Base-by-base conservation (phyloP, 1,139 yeast genomes). In the Sugiyamaella novakii region DNA sequence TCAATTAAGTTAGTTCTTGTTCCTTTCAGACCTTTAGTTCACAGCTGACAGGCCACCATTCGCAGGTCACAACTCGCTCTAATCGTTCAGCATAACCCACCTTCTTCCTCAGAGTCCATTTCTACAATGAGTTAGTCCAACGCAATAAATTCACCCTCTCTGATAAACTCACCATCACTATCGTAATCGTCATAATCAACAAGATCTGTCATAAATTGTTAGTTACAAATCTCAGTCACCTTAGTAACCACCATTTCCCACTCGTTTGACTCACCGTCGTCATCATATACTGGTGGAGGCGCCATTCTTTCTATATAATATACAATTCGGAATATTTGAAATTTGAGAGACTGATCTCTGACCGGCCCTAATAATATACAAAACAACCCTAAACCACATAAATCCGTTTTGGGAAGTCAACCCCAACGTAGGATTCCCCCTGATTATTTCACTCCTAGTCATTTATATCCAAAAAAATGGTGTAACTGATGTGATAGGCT, bases 51-150 rank as follows among this genome's bases (percentile, higher is more conserved):
- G n/a, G n/a, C n/a, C n/a, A n/a, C n/a, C n/a, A n/a, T n/a, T n/a
- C n/a, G n/a, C n/a, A n/a, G n/a, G n/a, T n/a, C n/a, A 7, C n/a
- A 8, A 22, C 8, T 8, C 25, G 8, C 25, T 5, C 8, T 29
- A n/a, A 17, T 27, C 27, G 19, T 18, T 3, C 33, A 24, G 25
- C 31, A 10, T 30, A 11, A 30, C 46, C 12, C n/a, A 51, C 56
- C 58, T 40, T 58, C 59, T 19, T 58, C 61, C 29, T 56, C 59
- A 5, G 59, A 54, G 18, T 51, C 46, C 51, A 58, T 43, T 27
- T 54, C 61, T 47, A 27, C 17, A 19, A 5, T 22, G 8, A 22
- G 5, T 11, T 22, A 49, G n/a, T n/a, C n/a, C n/a, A n/a, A n/a
- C n/a, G n/a, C n/a, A n/a, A n/a, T n/a, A n/a, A n/a, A n/a, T n/a